Conservation (phyloP, 176 grass and related monocot species). For the Rhynchospora breviuscula region DNA sequence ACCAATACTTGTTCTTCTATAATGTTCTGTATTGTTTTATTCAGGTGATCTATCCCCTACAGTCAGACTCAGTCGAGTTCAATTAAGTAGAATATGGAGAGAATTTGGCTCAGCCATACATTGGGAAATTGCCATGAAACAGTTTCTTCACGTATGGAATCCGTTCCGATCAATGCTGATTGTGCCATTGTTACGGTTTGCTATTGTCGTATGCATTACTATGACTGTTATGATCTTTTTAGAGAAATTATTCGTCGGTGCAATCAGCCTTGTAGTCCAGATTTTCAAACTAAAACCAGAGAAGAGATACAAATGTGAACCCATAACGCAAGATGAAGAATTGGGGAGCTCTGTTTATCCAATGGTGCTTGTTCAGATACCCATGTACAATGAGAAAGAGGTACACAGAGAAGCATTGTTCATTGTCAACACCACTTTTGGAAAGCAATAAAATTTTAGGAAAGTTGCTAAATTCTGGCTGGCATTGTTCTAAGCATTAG, state of each 20-base stretch:
- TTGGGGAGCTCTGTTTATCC: conserved; percentile 28
- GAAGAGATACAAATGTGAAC: conserved; percentile 49
- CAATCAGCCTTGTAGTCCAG: conserved; percentile 27
- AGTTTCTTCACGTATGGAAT: conserved; percentile 26
- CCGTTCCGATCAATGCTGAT: conserved; percentile 32
- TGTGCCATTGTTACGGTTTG: conserved; percentile 34
- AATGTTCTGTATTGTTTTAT: not conserved
- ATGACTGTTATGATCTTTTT: conserved; percentile 66
- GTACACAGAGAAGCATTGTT: conserved; percentile 27
- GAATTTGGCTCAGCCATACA: conserved; percentile 33
- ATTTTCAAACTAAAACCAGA: conserved; percentile 39
- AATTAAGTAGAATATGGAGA: conserved; percentile 28
- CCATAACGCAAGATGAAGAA: conserved; percentile 32
- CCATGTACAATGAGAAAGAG: conserved; percentile 98
- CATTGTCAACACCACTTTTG: not conserved
- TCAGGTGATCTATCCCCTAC: conserved; percentile 4
- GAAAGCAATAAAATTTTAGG: not conserved
- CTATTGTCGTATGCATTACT: conserved; percentile 34
- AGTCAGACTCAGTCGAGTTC: not conserved
- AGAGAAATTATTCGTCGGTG: conserved; percentile 58
- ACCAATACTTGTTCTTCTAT: not conserved
- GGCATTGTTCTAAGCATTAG: not conserved
- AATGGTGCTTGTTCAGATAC: conserved; percentile 94
- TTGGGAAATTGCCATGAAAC: conserved; percentile 29
- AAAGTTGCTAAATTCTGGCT: not conserved